phyloP scores from a whole-genome alignment of 2,329 filamentous ascomycete genomes.

The Epicoccum nigrum region DNA sequence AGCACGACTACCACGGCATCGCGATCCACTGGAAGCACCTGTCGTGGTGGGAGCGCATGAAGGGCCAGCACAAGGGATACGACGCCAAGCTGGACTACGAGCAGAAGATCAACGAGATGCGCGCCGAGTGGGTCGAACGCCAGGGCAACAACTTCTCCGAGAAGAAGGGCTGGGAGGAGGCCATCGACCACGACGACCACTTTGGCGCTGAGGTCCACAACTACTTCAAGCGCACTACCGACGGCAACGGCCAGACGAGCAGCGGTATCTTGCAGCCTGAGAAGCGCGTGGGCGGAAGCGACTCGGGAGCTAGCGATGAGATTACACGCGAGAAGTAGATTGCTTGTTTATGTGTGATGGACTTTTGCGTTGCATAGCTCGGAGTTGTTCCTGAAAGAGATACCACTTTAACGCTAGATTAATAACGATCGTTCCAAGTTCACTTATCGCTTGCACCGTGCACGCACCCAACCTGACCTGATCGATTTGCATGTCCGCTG shows the following conservation, averaged over 20 bases:
- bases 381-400: conserved; percentile 13
- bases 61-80: conserved; percentile 81
- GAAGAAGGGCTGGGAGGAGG: conserved; percentile 35
- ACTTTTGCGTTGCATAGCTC: conserved; percentile 1
- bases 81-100: conserved; percentile 79
- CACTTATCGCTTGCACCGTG: not conserved
- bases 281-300: conserved; percentile 23
- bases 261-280: conserved; percentile 21
- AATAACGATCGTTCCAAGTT: conserved; percentile 3
- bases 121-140: conserved; percentile 60
- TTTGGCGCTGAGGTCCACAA: conserved; percentile 40
- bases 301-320: conserved; percentile 13
- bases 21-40: conserved; percentile 90
- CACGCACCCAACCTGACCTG: not conserved
- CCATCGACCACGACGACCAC: conserved; percentile 41
- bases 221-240: conserved; percentile 42
- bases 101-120: conserved; percentile 84
- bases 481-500: not conserved
- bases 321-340: conserved; percentile 14
- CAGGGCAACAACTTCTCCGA: conserved; percentile 57
- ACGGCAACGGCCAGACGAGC: conserved; percentile 20
- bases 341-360: not conserved
- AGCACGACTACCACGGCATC: conserved; percentile 87
- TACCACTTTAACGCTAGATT: conserved; percentile 13
- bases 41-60: conserved; percentile 83